phyloP scores from a whole-genome alignment of 2,329 filamentous ascomycete genomes.

The Pseudogymnoascus sp. region DNA sequence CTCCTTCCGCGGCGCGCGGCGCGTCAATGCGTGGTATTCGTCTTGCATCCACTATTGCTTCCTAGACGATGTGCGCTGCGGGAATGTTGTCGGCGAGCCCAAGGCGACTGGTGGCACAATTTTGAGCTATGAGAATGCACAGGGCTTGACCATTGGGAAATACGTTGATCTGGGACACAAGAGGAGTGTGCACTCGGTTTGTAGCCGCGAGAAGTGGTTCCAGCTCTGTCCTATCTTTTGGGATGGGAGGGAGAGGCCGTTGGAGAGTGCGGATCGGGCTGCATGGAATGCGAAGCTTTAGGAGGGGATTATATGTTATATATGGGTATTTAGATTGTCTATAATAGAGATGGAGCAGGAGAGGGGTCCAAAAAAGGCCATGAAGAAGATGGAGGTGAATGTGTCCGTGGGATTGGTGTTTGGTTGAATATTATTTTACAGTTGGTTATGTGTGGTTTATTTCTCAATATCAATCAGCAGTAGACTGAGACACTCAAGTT shows the following conservation, averaged over 20 bases:
- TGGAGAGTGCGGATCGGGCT: constrained; percentile 37
- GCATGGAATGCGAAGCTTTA: constrained; percentile 40
- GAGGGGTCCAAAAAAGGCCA: background rate
- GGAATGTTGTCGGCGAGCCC: constrained; percentile 58
- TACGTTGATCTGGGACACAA: constrained; percentile 34
- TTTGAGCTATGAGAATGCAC: constrained; percentile 34
- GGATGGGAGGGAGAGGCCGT: constrained; percentile 36
- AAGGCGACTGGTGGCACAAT: constrained; percentile 62
- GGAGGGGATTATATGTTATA: background rate
- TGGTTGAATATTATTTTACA: background rate
- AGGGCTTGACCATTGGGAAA: constrained; percentile 28
- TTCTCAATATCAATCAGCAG: background rate
- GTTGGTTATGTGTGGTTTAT: background rate
- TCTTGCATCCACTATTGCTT: constrained; percentile 55
- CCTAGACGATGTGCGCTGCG: constrained; percentile 51
- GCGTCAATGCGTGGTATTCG: constrained; percentile 54
- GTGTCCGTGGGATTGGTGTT: background rate
- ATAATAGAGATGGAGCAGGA: background rate
- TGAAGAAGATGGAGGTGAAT: background rate
- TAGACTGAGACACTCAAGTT: background rate
- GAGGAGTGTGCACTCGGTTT: constrained; percentile 30
- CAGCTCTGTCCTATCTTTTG: constrained; percentile 40
- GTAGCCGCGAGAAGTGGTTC: constrained; percentile 33
- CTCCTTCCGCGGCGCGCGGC: constrained; percentile 50
- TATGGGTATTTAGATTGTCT: background rate